Evolutionary conservation across 202 grass and related monocot species (phyloP), one percentile per base, ranked within the genome.

Genomic region (Digitaria exilis): DNA sequence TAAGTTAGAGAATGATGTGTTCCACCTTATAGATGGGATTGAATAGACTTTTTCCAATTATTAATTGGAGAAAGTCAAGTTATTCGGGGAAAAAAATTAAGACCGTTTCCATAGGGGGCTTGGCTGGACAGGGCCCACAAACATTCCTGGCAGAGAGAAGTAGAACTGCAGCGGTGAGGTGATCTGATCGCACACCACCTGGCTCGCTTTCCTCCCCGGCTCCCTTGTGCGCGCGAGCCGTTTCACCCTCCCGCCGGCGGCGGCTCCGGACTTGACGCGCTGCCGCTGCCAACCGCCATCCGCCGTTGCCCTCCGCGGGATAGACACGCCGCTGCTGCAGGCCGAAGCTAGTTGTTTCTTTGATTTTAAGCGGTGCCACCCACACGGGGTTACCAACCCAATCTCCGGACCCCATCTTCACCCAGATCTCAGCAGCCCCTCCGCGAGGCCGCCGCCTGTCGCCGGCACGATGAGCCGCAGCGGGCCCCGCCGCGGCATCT

Each of bases 381-480:
- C 54, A n/a, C 37, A n/a, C n/a, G n/a, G 54, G 21, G 24, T 28
- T n/a, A n/a, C n/a, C 35, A 25, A 50, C 43, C 69, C 25, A 49
- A 49, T 24, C 67, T 71, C 66, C 9, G 22, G 6, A 14, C 21
- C 67, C 41, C 41, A n/a, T 25, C 12, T 22, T 12, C 67, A 28
- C 41, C 13, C 45, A 73, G 67, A 70, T 70, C 67, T 32, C 46
- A 60, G 41, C 69, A 31, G 26, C 24, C 19, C 11, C 25, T 52
- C 68, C 55, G 48, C 51, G 44, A 35, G 45, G 9, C 18, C 46
- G 28, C 73, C 18, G 75, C 64, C 65, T 63, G 79, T 67, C 45
- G 57, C 51, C 76, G 87, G 65, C 65, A 85, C 56, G 67, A 98
- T 98, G 96, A 94, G 81, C 80, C 90, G 89, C 67, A 61, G 79